These are phyloP conservation scores for Rhytidiadelphus loreus DNA, from an alignment of 225 moss, liverwort and hornwort genomes.

Conservation along the genomic window DNA sequence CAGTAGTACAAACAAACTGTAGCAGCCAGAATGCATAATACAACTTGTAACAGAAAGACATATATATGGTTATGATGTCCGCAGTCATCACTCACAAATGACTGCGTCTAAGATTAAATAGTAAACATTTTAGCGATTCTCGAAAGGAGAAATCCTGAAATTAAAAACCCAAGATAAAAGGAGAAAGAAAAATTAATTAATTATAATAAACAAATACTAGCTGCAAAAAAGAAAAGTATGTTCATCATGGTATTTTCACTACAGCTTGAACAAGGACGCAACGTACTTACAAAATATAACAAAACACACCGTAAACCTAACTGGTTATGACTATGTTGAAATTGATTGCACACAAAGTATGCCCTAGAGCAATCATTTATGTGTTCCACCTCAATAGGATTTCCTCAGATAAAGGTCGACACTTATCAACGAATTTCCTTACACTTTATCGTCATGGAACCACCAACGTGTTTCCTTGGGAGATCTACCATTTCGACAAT, in stretches of 20 bases:
- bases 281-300: constrained; percentile 22
- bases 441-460: constrained; percentile 99
- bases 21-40: background rate
- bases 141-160: background rate
- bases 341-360: constrained; percentile 12
- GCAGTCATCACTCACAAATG: background rate
- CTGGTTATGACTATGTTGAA: background rate
- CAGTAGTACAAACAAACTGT: background rate
- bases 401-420: constrained; percentile 7
- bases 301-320: constrained; percentile 2
- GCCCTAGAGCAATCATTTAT: background rate
- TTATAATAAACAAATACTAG: background rate
- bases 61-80: background rate
- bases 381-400: constrained; percentile 13
- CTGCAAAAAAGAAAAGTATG: background rate
- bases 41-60: background rate
- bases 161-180: background rate
- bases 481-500: constrained; percentile 96
- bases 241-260: background rate
- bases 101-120: background rate
- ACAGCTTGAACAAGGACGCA: background rate
- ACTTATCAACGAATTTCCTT: constrained; percentile 1
- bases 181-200: background rate
- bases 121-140: background rate
- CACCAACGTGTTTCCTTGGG: constrained; percentile 99